Percentiles rank a stretch among this genome's conserved stretches.
phyloP scores from a whole-genome alignment of 148 eudicot genomes.

The Rhododendron vialii region DNA sequence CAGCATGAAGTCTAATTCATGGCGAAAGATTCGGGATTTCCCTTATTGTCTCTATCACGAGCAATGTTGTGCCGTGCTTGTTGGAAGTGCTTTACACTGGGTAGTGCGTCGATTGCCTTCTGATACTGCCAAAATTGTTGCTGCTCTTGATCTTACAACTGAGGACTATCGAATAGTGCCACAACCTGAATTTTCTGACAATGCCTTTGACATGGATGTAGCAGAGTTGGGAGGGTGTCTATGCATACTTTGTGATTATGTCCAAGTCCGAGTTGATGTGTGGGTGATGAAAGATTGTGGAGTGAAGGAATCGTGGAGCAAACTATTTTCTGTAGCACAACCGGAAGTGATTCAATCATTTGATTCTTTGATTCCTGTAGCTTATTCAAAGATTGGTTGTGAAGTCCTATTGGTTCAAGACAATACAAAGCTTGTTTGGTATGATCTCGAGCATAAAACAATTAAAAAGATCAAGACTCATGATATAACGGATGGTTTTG shows the following conservation, averaged over 20 bases:
- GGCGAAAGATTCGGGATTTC: slow-evolving; percentile 14
- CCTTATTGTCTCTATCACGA: slow-evolving; percentile 10
- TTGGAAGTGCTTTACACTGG: slow-evolving; percentile 35
- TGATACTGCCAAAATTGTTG: neutral
- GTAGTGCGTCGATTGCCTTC: slow-evolving; percentile 12
- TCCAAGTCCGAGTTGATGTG: slow-evolving; percentile 2
- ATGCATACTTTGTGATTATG: slow-evolving; percentile 7
- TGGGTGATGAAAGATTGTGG: slow-evolving; percentile 21
- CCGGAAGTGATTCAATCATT: neutral
- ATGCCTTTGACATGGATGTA: slow-evolving; percentile 9
- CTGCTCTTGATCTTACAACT: no score
- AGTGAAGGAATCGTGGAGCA: neutral
- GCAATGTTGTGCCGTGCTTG: slow-evolving; percentile 9
- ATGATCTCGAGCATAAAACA: neutral
- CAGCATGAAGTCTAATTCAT: no score
- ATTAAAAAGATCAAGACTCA: neutral
- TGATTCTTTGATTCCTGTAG: neutral
- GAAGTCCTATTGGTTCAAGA: neutral
- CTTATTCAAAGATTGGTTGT: neutral
- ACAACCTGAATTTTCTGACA: slow-evolving; percentile 13
- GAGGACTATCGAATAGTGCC: slow-evolving; percentile 8
- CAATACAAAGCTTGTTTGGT: neutral
- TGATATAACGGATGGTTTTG: neutral
- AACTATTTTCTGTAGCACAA: neutral
- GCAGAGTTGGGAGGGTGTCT: slow-evolving; percentile 22